Percentiles rank a stretch among this genome's conserved stretches.
Conservation (phyloP, 768 basidiomycete species). For the Lyophyllum semitale region DNA sequence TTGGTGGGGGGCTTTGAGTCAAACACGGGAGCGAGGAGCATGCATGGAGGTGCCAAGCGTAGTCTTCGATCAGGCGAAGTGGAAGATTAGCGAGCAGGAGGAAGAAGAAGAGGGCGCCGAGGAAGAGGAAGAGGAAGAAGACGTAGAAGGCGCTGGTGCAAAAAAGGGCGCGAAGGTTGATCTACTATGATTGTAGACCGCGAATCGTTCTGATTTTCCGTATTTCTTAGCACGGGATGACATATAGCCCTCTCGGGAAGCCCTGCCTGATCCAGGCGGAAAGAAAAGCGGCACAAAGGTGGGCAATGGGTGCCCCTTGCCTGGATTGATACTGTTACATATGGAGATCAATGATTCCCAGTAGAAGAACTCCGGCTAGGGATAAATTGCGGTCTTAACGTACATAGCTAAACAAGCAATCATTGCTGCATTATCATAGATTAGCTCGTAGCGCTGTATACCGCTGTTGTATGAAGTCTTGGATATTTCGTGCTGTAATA, state of each 20-base stretch:
- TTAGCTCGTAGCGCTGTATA: slow-evolving; percentile 4
- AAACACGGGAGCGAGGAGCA: slow-evolving; percentile 28
- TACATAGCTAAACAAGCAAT: not conserved
- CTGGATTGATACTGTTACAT: slow-evolving; percentile 70
- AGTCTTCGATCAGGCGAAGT: slow-evolving; percentile 13
- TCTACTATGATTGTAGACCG: slow-evolving; percentile 10
- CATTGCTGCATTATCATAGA: slow-evolving; percentile 1
- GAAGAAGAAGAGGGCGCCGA: slow-evolving; percentile 27
- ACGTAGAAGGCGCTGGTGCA: slow-evolving; percentile 24
- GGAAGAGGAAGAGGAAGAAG: slow-evolving; percentile 19
- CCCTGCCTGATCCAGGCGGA: slow-evolving; percentile 44
- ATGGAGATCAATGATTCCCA: slow-evolving; percentile 33
- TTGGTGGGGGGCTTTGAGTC: slow-evolving; percentile 45
- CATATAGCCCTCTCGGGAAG: slow-evolving; percentile 76
- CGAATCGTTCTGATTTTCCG: not conserved
- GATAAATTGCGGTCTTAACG: not conserved
- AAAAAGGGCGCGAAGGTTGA: slow-evolving; percentile 13
- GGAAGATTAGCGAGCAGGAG: slow-evolving; percentile 33
- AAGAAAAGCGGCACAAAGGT: slow-evolving; percentile 62
- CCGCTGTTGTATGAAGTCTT: slow-evolving; percentile 7
- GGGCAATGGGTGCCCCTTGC: slow-evolving; percentile 78
- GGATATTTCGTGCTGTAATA: slow-evolving; percentile 13
- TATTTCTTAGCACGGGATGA: slow-evolving; percentile 70
- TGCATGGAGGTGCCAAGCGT: slow-evolving; percentile 22
- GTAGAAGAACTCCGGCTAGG: not conserved